Conservation (phyloP, 2,329 filamentous ascomycete species). For the Hypomyces rosellus region DNA sequence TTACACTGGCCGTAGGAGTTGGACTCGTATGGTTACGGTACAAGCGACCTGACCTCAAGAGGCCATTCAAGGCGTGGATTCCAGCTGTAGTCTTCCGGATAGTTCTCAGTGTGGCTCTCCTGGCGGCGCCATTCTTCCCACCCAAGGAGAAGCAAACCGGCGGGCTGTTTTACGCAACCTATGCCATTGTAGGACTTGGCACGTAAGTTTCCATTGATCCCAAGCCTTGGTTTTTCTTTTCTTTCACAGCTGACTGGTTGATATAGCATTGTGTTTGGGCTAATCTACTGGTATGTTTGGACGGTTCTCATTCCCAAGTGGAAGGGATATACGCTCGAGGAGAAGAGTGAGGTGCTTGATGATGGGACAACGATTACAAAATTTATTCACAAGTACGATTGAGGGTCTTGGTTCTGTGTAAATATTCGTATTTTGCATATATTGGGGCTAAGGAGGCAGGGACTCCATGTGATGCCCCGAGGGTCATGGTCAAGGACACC, state of each 20-base stretch:
- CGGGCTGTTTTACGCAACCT: constrained; percentile 48
- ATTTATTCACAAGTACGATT: constrained; percentile 32
- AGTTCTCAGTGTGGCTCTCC: constrained; percentile 44
- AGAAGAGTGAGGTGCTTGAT: constrained; percentile 50
- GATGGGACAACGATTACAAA: constrained; percentile 64
- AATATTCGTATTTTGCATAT: no score
- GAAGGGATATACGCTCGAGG: constrained; percentile 56
- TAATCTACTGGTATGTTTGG: constrained; percentile 65
- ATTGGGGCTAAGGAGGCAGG: no score
- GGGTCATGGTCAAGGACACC: no score
- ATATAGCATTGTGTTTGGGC: constrained; percentile 47
- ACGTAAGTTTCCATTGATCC: constrained; percentile 37
- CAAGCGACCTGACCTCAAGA: constrained; percentile 50
- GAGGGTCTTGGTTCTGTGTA: no score
- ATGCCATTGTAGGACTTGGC: constrained; percentile 45
- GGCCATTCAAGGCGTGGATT: constrained; percentile 61
- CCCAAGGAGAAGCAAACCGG: constrained; percentile 40
- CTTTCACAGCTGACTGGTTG: background rate
- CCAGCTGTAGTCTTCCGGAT: constrained; percentile 52
- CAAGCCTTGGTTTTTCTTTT: background rate
- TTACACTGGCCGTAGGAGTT: constrained; percentile 48
- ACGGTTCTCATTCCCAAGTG: constrained; percentile 53
- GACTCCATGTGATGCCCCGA: no score
- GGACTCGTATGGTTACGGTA: constrained; percentile 57
- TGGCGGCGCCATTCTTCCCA: constrained; percentile 58